Evolutionary conservation across 352 stramenopile species (phyloP), one percentile per base, ranked within the genome.

Genomic region (Aphanomyces astaci): DNA sequence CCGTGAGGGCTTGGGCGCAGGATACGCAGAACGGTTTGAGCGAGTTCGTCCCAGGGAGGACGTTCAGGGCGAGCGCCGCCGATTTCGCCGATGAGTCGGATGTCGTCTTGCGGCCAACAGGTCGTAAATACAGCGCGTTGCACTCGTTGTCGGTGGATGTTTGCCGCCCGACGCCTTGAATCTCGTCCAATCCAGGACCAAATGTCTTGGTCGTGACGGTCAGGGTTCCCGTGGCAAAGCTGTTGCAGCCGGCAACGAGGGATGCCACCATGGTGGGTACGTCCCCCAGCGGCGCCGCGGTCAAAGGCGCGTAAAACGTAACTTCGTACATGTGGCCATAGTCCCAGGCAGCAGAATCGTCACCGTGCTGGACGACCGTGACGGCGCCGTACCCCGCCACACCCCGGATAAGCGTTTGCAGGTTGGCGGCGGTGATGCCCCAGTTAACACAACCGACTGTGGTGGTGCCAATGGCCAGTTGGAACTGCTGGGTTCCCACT

Each of bases 241-340:
- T 39, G 15, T 75, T 75, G 59, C 79, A 92, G 2, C 53, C 72
- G 15, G 31, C 1, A 32, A 76, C 73, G 0, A 17, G 66, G 15
- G 11, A 39, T 32, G 84, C 67, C 3, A 75, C 63, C 40, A 48
- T 67, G 1, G 88, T 57, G 7, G 87, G 39, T 2, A 75, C 76
- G 24, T 88, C 77, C 7, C 57, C 68, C 2, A 88, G 57, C 17
- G 77, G 77, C 22, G 66, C 13, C 0, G 75, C 59, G 2, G 76
- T 75, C 64, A 90, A 76, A 0, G 78, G 25, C 30, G 81, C 75
- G 15, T 77, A 71, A 39, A 92, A 91, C 22, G 57, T 74, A 1
- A 90, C 63, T 0, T 51, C 75, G 74, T 90, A 92, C 33, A 78
- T 82, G 73, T 84, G 79, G 15, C 86, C 86, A 64, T 73, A 92